Evolutionary conservation across 1,284 basidiomycete species (phyloP).

Genomic region (Bondarzewia mesenterica): DNA sequence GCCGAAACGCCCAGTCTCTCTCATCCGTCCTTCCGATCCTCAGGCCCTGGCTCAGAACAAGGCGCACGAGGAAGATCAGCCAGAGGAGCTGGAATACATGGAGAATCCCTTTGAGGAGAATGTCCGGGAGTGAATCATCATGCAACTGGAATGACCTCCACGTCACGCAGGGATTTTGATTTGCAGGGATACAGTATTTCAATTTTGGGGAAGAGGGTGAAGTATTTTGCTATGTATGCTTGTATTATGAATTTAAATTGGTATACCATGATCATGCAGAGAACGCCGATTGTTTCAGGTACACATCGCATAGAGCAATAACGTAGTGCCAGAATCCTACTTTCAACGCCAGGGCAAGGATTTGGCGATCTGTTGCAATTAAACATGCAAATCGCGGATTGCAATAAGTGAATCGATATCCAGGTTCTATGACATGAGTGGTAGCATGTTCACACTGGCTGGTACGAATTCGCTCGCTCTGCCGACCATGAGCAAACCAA

Average conservation of each 20-base stretch:
- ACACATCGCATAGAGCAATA: too few relatives aligned
- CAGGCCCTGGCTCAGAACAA: slow-evolving; percentile 19
- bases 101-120: slow-evolving; percentile 61
- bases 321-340: too few relatives aligned
- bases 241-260: not conserved
- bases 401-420: too few relatives aligned
- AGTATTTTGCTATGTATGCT: not conserved
- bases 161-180: too few relatives aligned
- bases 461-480: slow-evolving; percentile 11
- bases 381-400: too few relatives aligned
- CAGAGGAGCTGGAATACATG: slow-evolving; percentile 46
- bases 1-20: slow-evolving; percentile 65
- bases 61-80: slow-evolving; percentile 33
- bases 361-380: too few relatives aligned
- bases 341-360: too few relatives aligned
- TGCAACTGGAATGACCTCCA: too few relatives aligned
- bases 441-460: not conserved
- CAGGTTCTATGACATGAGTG: too few relatives aligned
- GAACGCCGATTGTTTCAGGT: not conserved
- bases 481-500: slow-evolving; percentile 12
- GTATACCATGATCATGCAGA: not conserved
- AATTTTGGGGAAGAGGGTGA: not conserved
- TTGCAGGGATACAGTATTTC: too few relatives aligned
- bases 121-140: not conserved
- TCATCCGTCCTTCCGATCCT: slow-evolving; percentile 34